Evolutionary conservation across 495 filamentous ascomycete genomes (phyloP), one percentile per base, ranked within the genome.

Genomic region (Hyaloscypha finlandica): DNA sequence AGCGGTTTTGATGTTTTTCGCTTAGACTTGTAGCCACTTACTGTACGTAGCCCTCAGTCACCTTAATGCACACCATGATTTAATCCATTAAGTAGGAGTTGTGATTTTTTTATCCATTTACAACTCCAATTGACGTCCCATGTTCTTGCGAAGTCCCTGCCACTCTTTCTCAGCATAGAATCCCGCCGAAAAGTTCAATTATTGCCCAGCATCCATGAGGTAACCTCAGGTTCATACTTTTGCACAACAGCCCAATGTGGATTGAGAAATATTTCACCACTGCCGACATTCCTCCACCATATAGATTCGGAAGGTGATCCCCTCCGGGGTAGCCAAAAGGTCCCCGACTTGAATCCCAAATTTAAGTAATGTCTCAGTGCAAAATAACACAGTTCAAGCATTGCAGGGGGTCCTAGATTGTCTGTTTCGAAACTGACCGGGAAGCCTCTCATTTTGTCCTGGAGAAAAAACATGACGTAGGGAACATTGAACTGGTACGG

Each of bases 301-400:
- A n/a, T 58, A 42, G 30, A 5, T 37, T 64, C 4, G 51, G 12
- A 3, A 45, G 12, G 19, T 48, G 4, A 48, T 2, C 8, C 5
- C 29, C 20, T 39, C 9, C 11, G 61, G 12, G 62, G 52, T 3
- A 64, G 39, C 62, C 53, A 57, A 37, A 65, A 65, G 48, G 54
- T 65, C 20, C 25, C 55, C 3, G 63, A 52, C 55, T 52, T 65
- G n/a, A 65, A 65, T 52, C 33, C 37, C 31, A 65, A 25, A 51
- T 59, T 59, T 25, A 65, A 54, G 55, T 65, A 59, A 65, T 32
- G 63, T 51, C 54, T 65, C 31, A 65, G 63, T 31, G 35, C 63
- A 59, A 59, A 65, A 19, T 51, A 8, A 37, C 63, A 65, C 32
- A 65, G 59, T 59, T 65, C 63, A 48, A 65, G 55, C 35, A 30